Evolutionary conservation across 495 filamentous ascomycete genomes (phyloP).

Genomic region (Pseudevernia furfuracea): DNA sequence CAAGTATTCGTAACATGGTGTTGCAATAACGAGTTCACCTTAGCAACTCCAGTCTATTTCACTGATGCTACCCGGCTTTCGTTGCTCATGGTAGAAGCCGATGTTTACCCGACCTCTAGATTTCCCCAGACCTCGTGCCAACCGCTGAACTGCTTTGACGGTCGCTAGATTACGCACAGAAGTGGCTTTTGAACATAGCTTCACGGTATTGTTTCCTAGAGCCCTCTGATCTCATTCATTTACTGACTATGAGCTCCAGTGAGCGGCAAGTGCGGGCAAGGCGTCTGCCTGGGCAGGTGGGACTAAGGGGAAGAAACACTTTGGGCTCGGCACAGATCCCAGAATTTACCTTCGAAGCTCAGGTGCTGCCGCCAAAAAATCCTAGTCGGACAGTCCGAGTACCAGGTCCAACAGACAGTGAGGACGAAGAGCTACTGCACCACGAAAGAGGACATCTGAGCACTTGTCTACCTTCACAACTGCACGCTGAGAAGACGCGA

Average conservation of each 20-base stretch:
- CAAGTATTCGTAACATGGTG: too few relatives aligned
- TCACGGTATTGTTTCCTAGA: not conserved
- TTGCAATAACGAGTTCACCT: too few relatives aligned
- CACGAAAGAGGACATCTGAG: not conserved
- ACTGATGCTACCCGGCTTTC: not conserved
- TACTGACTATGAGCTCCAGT: not conserved
- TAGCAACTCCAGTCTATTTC: not conserved
- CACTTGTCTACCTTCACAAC: not conserved
- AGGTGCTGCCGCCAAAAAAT: not conserved
- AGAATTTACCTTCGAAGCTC: conserved; percentile 4
- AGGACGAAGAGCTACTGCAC: conserved; percentile 14
- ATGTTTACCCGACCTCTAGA: not conserved
- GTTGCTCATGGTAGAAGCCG: conserved; percentile 1
- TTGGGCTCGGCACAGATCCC: conserved; percentile 1
- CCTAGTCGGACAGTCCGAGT: conserved; percentile 9
- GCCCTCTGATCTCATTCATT: not conserved
- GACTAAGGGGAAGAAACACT: conserved; percentile 6
- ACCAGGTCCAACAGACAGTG: conserved; percentile 16
- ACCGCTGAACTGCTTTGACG: not conserved
- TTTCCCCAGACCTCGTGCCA: not conserved
- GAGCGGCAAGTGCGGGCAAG: not conserved
- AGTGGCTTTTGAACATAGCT: not conserved
- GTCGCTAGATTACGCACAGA: not conserved
- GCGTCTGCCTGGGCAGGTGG: conserved; percentile 9
- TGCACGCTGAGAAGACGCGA: conserved; percentile 3